phyloP scores from a whole-genome alignment of 75 land plant species.

The Selaginella moellendorffii region DNA sequence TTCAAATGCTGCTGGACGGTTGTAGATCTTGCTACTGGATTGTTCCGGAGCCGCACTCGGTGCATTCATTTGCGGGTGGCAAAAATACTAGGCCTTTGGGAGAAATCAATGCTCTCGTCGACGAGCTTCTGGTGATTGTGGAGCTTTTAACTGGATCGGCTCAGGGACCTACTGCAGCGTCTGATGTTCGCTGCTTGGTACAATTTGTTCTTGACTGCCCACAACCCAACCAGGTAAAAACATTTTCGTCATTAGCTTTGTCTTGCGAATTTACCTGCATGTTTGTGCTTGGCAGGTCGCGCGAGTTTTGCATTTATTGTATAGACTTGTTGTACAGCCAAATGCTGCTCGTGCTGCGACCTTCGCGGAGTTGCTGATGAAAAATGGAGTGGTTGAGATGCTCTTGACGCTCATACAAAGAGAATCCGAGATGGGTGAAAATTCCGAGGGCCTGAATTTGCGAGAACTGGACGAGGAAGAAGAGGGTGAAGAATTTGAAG shows the following conservation, averaged over 20 bases:
- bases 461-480: not conserved
- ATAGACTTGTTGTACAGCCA: conserved; percentile 83
- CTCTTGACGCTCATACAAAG: conserved; percentile 65
- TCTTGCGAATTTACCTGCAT: too few relatives aligned
- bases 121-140: conserved; percentile 83
- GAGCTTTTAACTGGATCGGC: conserved; percentile 78
- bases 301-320: conserved; percentile 73
- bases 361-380: conserved; percentile 84
- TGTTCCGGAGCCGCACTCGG: conserved; percentile 61
- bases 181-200: conserved; percentile 67
- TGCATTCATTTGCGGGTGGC: conserved; percentile 49
- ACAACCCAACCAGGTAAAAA: conserved; percentile 93
- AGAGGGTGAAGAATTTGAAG: not conserved
- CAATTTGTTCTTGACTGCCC: conserved; percentile 94
- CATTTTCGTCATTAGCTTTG: too few relatives aligned
- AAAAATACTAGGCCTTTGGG: conserved; percentile 55
- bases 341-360: conserved; percentile 60
- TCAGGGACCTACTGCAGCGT: conserved; percentile 38
- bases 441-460: not conserved
- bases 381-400: conserved; percentile 80
- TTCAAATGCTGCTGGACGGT: conserved; percentile 96
- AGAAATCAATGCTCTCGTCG: conserved; percentile 92
- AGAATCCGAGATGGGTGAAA: conserved; percentile 66
- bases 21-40: conserved; percentile 92
- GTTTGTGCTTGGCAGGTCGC: conserved; percentile 54